Evolutionary conservation across 2,329 filamentous ascomycete genomes (phyloP).

Genomic region (Aspergillus jensenii): DNA sequence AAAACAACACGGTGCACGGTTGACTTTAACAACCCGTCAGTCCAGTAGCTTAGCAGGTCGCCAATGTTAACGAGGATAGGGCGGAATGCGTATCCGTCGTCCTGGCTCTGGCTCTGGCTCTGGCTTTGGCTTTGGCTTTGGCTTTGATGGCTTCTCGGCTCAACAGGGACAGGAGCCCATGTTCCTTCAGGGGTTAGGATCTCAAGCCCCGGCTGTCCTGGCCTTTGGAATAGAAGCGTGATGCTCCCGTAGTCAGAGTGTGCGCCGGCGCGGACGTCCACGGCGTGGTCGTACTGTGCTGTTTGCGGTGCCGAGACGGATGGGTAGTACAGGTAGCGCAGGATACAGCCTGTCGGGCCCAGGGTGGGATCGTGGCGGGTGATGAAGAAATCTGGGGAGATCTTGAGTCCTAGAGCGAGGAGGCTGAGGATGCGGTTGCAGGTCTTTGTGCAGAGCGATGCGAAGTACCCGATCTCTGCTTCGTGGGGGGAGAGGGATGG

Average conservation of each 20-base stretch:
- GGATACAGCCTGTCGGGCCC: constrained; percentile 57
- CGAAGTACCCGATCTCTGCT: constrained; percentile 64
- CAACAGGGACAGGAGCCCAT: constrained; percentile 68
- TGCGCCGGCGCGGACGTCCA: constrained; percentile 81
- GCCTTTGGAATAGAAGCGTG: constrained; percentile 77
- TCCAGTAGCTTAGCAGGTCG: constrained; percentile 80
- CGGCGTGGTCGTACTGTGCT: constrained; percentile 46
- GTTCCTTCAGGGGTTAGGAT: constrained; percentile 61
- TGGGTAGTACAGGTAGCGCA: constrained; percentile 74
- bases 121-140: not conserved
- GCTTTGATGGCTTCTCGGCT: constrained; percentile 41
- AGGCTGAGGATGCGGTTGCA: constrained; percentile 72
- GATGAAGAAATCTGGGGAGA: constrained; percentile 58
- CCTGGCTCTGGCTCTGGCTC: not conserved
- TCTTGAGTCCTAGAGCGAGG: constrained; percentile 72
- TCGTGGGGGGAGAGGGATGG: constrained; percentile 60
- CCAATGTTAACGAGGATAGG: constrained; percentile 74
- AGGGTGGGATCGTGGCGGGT: constrained; percentile 55
- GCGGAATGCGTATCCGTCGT: constrained; percentile 53
- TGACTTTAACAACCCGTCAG: constrained; percentile 78
- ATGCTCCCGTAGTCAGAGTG: constrained; percentile 81
- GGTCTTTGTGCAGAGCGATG: constrained; percentile 67
- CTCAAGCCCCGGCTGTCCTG: constrained; percentile 82
- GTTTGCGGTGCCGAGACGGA: constrained; percentile 48
- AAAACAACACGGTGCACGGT: constrained; percentile 90